A percentile compares a stretch with the other conserved stretches of the same genome.
Evolutionary conservation across 148 eudicot genomes (phyloP).

Genomic region (Rhododendron molle): DNA sequence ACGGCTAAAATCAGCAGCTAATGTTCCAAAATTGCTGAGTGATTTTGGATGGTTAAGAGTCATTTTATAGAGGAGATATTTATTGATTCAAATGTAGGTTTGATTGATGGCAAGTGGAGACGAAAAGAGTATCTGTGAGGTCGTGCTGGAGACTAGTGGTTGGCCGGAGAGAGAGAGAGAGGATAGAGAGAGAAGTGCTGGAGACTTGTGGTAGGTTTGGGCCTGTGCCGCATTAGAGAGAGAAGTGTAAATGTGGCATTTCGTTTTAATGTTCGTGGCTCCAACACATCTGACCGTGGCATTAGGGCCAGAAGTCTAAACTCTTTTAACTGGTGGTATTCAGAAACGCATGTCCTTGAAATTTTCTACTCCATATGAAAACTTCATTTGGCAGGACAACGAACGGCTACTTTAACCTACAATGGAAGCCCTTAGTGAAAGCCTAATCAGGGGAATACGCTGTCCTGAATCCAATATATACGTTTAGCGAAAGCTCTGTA

Average conservation of each 20-base stretch:
- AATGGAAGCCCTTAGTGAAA: neutral
- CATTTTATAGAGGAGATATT: neutral
- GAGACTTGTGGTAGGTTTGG: no score
- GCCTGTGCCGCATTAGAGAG: neutral
- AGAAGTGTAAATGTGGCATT: neutral
- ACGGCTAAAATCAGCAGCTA: neutral
- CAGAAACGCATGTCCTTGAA: neutral
- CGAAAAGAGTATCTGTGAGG: no score
- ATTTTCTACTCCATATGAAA: neutral
- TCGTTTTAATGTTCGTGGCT: no score
- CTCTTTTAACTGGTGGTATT: no score
- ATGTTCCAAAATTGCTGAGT: neutral
- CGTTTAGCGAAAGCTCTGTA: constrained; percentile 7
- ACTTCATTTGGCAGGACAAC: neutral
- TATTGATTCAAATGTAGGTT: neutral
- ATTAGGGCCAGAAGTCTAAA: neutral
- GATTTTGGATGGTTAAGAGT: no score
- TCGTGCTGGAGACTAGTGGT: neutral
- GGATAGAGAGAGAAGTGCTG: no score
- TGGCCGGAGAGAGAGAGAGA: neutral
- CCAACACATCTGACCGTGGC: neutral
- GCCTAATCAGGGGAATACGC: neutral
- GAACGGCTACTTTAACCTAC: neutral
- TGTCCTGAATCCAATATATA: neutral
- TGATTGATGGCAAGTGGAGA: neutral